Percentiles rank a stretch among this genome's conserved stretches.
These are phyloP conservation scores for Groenewaldozyma sp. DNA, from an alignment of 1,139 yeast species.

Conservation along the genomic window DNA sequence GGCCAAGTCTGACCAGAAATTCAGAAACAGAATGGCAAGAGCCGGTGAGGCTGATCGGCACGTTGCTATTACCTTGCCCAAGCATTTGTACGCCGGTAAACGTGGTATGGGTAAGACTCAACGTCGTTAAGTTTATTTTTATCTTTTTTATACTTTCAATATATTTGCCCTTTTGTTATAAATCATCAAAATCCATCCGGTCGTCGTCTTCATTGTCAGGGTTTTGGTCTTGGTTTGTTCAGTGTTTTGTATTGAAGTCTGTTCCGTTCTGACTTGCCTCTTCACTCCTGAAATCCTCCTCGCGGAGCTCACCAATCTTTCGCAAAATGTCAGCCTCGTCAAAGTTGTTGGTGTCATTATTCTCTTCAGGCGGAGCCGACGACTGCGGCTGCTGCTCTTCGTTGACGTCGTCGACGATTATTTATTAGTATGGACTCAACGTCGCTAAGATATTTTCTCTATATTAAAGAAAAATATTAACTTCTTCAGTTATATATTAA, in stretches of 20 bases:
- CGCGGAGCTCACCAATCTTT: too few species aligned
- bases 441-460: conserved; percentile 35
- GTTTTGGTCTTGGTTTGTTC: background rate
- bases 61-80: conserved; percentile 73
- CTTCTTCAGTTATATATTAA: background rate
- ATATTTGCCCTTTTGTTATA: background rate
- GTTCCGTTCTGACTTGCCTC: background rate
- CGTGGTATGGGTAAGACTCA: conserved; percentile 81
- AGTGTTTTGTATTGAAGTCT: background rate
- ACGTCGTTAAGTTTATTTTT: conserved; percentile 36
- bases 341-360: too few species aligned
- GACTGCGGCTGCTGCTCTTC: too few species aligned
- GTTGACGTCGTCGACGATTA: too few species aligned
- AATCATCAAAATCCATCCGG: conserved; percentile 1
- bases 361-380: too few species aligned
- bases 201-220: background rate
- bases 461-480: background rate
- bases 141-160: conserved; percentile 1
- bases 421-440: too few species aligned
- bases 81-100: conserved; percentile 93
- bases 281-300: background rate
- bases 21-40: conserved; percentile 85
- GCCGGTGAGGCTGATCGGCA: conserved; percentile 97
- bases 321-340: too few species aligned
- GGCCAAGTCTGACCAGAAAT: conserved; percentile 84